These are phyloP conservation scores for Aureobasidium leucospermi DNA, from an alignment of 2,329 filamentous ascomycete species.

Conservation along the genomic window DNA sequence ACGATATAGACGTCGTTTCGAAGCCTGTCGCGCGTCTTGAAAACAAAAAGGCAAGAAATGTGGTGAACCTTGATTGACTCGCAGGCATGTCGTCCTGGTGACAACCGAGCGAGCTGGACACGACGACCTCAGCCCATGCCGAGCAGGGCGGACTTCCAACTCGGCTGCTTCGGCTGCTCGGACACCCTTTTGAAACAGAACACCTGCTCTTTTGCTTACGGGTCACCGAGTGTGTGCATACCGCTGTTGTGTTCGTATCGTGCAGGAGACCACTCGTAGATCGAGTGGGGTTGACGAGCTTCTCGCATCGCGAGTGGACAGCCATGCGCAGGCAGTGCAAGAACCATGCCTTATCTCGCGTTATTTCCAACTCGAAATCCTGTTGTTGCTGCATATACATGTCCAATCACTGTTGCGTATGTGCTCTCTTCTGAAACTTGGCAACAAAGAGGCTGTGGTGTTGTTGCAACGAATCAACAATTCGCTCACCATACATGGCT, in stretches of 20 bases:
- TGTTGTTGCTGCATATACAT: not conserved
- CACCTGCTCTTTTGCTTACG: not conserved
- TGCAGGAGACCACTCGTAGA: not conserved
- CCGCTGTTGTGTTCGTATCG: slow-evolving; percentile 7
- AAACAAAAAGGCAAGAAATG: not conserved
- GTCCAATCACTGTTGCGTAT: not conserved
- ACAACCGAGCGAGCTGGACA: slow-evolving; percentile 1
- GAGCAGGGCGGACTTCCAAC: not conserved
- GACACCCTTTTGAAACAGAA: not conserved
- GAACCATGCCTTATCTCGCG: not conserved
- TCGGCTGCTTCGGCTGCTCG: not conserved
- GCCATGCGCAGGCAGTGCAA: not conserved
- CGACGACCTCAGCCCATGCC: not conserved
- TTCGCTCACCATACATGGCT: not conserved
- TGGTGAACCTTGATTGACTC: not conserved
- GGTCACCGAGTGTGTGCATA: not conserved
- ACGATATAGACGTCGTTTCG: not conserved
- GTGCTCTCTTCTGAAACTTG: not conserved
- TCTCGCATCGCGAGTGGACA: not conserved
- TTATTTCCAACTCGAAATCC: not conserved
- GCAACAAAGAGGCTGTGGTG: not conserved
- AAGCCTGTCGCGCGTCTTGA: not conserved
- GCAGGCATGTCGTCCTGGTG: not conserved
- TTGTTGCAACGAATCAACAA: slow-evolving; percentile 1
- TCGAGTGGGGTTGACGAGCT: not conserved